These are phyloP conservation scores for Tardiomyces blankii DNA, from an alignment of 1,139 yeast species.

Conservation along the genomic window DNA sequence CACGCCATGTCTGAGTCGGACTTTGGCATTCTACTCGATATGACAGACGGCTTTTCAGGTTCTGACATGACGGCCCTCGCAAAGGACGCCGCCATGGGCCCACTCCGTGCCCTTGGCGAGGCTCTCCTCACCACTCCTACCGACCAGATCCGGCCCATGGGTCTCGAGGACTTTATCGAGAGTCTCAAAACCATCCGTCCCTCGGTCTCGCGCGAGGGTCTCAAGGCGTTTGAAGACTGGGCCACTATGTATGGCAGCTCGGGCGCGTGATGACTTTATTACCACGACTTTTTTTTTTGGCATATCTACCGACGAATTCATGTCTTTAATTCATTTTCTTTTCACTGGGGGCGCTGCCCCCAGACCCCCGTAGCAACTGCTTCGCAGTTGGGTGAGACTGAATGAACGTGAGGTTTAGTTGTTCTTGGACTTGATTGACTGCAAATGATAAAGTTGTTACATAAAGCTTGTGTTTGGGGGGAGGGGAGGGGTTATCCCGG, in stretches of 20 bases:
- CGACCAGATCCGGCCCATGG: conserved; percentile 75
- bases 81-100: conserved; percentile 98
- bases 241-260: conserved; percentile 82
- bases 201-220: conserved; percentile 79
- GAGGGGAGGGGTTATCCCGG: too few species aligned
- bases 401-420: too few species aligned
- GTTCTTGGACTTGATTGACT: too few species aligned
- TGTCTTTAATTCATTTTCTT: too few species aligned
- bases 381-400: too few species aligned
- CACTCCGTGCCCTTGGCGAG: conserved; percentile 83
- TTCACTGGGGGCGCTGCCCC: too few species aligned
- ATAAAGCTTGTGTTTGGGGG: too few species aligned
- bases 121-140: conserved; percentile 74
- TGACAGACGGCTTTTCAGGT: conserved; percentile 81
- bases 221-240: conserved; percentile 79
- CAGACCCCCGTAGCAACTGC: too few species aligned
- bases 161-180: conserved; percentile 59
- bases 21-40: conserved; percentile 43
- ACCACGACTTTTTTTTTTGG: too few species aligned
- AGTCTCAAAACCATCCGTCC: conserved; percentile 83
- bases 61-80: conserved; percentile 93
- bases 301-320: too few species aligned
- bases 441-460: too few species aligned
- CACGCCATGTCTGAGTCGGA: conserved; percentile 55
- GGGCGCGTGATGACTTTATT: conserved; percentile 44